Base-by-base conservation (phyloP, 2,329 filamentous ascomycete species). In the Malbranchea zuffiana region DNA sequence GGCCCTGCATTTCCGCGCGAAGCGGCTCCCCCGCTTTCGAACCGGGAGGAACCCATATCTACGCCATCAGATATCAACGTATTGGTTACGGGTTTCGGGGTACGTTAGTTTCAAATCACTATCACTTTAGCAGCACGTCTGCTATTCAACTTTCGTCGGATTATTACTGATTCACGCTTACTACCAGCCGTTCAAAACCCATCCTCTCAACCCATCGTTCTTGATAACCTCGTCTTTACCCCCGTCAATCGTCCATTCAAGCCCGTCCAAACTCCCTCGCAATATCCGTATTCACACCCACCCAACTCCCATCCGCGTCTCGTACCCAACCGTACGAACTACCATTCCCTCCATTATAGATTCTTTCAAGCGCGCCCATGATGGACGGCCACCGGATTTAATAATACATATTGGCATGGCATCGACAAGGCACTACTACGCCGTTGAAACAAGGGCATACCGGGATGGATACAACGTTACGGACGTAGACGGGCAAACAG, bases 341-440 rank as follows among this genome's bases (percentile, higher is more conserved):
- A 56, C 78, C 2, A 67, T 87, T 3, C 81, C 84, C 1, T 54
- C 53, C 4, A 65, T 93, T 4, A 74, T 83, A 61, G 52, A 61
- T 10, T 46, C 61, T 19, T 62, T 60, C 44, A 55, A 63, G 45
- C 53, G 56, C 6, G 47, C 51, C 5, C 55, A 63, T 32, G 57
- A 57, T 43, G 53, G 54, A 40, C 56, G 48, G 45, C 55, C 63
- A 32, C 69, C 78, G 37, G 80, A 92, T 56, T 60, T 80, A 19
- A 68, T 77, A 15, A 57, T 93, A 3, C 84, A 92, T 57, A 80
- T 92, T 35, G 85, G 85, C 44, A 85, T 92, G 71, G 82, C 83
- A 0, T 64, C 55, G 53, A 80, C 56, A 50, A 73, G 62, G 47
- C 69, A 57, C 49, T 75, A 74, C 48, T 92, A 88, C 55, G 71